Base-by-base conservation (phyloP, 2,329 filamentous ascomycete species). In the Domatiomyces globalis region DNA sequence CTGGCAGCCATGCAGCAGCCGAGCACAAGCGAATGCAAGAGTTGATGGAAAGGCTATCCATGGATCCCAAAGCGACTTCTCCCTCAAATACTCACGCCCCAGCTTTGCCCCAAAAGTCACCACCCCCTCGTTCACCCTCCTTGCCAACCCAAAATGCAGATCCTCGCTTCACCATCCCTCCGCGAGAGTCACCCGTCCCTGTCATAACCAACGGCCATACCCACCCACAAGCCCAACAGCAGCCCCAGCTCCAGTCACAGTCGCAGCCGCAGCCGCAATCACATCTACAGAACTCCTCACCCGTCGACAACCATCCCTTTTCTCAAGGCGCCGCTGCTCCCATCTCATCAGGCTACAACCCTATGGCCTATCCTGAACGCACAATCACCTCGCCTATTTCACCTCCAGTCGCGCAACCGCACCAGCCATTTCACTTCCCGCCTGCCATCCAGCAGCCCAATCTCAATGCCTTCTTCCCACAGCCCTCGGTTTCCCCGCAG, bases 31-130 rank as follows among this genome's bases (percentile, higher is more conserved):
- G 90, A 51, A 71, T 98, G 51, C 81, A 86, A 52, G 85, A 85
- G 43, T 73, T 98, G 43, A 96, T 98, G 92, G 89, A 95, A 63
- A 81, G 89, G 50, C 90, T 96, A 81, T 89, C 88, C 1, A 84
- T 95, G 70, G 87, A 90, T 51, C 69, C 69, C 6, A 66, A 77
- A 46, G 68, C 65, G 18, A 64, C 67, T 12, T 68, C 70, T 51
- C 65, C 74, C 2, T 68, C 65, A 51, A 69, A 71, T 46, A 67
- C 74, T 42, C 62, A 69, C n/a, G 62, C 67, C 19, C 66, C 70
- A n/a, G 67, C 62, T 19, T 47, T 59, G 36, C 62, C 64, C 56
- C 49, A 51, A 17, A 51, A 51, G 25, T 56, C 54, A 7, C 54
- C 58, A 4, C 52, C 49, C 5, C 52, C 58, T 9, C 45, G 49